Conservation (phyloP, 148 eudicot species). For the Heliamphora exappendiculata region DNA sequence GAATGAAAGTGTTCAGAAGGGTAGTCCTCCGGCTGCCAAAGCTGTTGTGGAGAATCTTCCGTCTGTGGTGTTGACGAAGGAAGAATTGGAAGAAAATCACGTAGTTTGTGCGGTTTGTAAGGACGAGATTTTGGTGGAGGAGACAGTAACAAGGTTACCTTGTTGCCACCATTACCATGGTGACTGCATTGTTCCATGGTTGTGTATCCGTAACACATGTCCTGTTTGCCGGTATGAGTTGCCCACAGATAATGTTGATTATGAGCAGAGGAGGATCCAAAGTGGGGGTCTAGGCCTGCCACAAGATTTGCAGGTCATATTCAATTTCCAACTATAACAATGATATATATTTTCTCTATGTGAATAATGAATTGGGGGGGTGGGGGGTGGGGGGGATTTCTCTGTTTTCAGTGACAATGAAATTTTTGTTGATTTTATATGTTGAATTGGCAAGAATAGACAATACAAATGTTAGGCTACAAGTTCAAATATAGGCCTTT, state of each 20-base stretch:
- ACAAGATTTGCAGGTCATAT: slow-evolving; percentile 42
- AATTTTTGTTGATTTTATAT: background rate
- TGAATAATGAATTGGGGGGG: background rate
- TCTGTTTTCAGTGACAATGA: background rate
- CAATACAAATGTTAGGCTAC: background rate
- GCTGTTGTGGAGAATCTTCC: slow-evolving; percentile 66
- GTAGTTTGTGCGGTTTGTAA: slow-evolving; percentile 68
- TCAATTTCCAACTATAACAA: slow-evolving; percentile 44
- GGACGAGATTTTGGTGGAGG: slow-evolving; percentile 56
- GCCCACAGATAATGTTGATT: slow-evolving; percentile 88
- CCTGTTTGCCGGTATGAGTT: slow-evolving; percentile 93
- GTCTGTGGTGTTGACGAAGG: slow-evolving; percentile 27
- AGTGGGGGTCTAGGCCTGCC: slow-evolving; percentile 17
- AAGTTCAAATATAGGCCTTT: background rate
- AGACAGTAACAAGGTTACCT: slow-evolving; percentile 60
- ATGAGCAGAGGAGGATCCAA: slow-evolving; percentile 53
- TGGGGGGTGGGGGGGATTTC: background rate
- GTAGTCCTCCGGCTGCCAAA: slow-evolving; percentile 80
- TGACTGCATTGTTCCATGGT: slow-evolving; percentile 85
- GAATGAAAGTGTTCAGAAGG: slow-evolving; percentile 49
- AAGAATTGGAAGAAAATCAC: slow-evolving; percentile 33
- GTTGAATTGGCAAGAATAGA: slow-evolving; percentile 2
- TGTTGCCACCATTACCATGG: slow-evolving; percentile 79
- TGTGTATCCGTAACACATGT: slow-evolving; percentile 72
- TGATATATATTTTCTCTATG: slow-evolving; percentile 18